Evolutionary conservation across 345 rosid species (phyloP).

Genomic region (Brassica carinata): DNA sequence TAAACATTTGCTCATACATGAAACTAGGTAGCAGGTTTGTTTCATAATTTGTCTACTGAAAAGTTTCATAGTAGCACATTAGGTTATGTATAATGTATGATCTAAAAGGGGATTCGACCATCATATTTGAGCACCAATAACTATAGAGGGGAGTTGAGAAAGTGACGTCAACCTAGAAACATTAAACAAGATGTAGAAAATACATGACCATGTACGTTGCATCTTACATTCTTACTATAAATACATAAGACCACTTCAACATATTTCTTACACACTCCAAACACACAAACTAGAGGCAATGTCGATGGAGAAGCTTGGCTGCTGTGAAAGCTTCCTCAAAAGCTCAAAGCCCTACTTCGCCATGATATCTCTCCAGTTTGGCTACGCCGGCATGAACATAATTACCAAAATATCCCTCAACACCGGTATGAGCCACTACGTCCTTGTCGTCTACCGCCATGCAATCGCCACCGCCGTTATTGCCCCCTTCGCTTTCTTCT

Average conservation of each 20-base stretch:
- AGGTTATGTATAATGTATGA: not conserved
- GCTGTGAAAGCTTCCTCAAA: constrained; percentile 31
- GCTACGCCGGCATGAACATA: constrained; percentile 56
- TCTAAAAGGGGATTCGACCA: not conserved
- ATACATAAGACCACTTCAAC: constrained; percentile 20
- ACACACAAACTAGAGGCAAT: constrained; percentile 1
- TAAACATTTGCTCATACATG: not conserved
- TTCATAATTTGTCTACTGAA: not conserved
- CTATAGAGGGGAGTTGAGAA: not conserved
- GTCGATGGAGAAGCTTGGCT: constrained; percentile 25
- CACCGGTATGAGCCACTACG: constrained; percentile 66
- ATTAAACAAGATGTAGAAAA: constrained; percentile 11
- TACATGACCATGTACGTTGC: not conserved
- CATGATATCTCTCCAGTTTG: constrained; percentile 61
- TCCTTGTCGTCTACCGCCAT: constrained; percentile 71
- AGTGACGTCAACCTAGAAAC: constrained; percentile 17
- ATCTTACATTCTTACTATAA: constrained; percentile 22
- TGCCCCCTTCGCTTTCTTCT: constrained; percentile 72
- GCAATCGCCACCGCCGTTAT: constrained; percentile 57
- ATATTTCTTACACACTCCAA: constrained; percentile 5
- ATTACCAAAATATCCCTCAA: constrained; percentile 53
- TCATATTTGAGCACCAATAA: constrained; percentile 22
- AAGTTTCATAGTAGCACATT: not conserved
- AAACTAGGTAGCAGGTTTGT: not conserved
- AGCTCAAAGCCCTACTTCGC: constrained; percentile 55